These are phyloP conservation scores for Triticum dicoccoides DNA, from an alignment of 176 grass and related monocot genomes.

Conservation along the genomic window DNA sequence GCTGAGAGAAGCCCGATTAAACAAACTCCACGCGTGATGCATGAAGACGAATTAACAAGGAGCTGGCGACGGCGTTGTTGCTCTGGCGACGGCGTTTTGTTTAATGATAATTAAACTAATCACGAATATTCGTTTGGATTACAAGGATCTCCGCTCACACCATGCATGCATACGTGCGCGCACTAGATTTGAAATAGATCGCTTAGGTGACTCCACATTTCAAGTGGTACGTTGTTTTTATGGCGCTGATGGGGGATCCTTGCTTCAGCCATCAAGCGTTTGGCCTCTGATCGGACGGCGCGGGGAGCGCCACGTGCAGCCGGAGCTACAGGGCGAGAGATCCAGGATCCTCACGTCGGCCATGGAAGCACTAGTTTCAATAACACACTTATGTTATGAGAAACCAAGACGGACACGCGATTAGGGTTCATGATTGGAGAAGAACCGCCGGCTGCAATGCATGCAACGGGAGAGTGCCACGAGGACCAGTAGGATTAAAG, in stretches of 20 bases:
- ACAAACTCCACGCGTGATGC: background rate
- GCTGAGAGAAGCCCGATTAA: background rate
- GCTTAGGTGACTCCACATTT: too few species aligned
- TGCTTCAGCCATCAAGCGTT: too few species aligned
- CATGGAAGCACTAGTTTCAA: background rate
- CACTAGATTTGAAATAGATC: background rate
- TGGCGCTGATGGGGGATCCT: too few species aligned
- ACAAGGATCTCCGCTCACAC: background rate
- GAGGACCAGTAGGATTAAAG: background rate
- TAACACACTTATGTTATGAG: too few species aligned
- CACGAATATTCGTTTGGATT: background rate
- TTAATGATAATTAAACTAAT: background rate
- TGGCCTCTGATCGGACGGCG: background rate
- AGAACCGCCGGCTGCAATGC: background rate
- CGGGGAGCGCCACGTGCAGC: background rate
- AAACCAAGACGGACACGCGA: background rate
- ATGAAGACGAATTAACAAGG: background rate
- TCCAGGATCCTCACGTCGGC: background rate
- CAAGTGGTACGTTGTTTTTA: too few species aligned
- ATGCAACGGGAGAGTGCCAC: background rate
- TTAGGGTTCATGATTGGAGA: background rate
- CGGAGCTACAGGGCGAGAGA: background rate
- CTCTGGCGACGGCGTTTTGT: background rate
- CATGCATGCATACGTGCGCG: background rate
- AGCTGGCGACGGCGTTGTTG: background rate